These are phyloP conservation scores for Fusarium incarnatum DNA, from an alignment of 2,329 filamentous ascomycete genomes.

Conservation along the genomic window DNA sequence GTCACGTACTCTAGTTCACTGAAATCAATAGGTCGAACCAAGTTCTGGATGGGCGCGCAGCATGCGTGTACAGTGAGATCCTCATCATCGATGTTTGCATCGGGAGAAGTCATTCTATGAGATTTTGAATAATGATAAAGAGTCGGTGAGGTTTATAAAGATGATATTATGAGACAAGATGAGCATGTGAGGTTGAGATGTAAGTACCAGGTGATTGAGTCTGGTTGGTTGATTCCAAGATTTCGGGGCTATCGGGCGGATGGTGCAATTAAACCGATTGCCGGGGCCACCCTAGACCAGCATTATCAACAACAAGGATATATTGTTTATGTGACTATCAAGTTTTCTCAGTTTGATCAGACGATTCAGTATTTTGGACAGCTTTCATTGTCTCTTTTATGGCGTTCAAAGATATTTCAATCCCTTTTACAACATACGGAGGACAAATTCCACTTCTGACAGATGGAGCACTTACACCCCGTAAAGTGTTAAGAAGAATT, in stretches of 20 bases:
- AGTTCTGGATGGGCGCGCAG: constrained; percentile 54
- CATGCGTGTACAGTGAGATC: constrained; percentile 52
- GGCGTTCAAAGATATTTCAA: neutral
- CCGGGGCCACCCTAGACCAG: constrained; percentile 22
- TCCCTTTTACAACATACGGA: neutral
- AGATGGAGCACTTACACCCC: neutral
- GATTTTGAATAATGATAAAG: neutral
- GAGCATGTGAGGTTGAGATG: constrained; percentile 23
- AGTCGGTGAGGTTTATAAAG: neutral
- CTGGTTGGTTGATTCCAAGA: constrained; percentile 22
- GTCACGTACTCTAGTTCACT: constrained; percentile 54
- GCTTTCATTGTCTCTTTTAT: neutral
- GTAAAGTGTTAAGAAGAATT: too few species aligned
- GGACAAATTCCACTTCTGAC: too few species aligned
- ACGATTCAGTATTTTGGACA: neutral
- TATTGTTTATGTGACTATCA: neutral
- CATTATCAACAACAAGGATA: neutral
- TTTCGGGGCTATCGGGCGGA: constrained; percentile 28
- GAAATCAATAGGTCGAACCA: constrained; percentile 60
- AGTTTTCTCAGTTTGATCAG: neutral
- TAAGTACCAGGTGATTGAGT: constrained; percentile 9
- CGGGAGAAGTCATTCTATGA: constrained; percentile 27
- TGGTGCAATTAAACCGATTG: constrained; percentile 27
- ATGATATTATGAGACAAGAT: neutral
- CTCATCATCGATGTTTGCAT: constrained; percentile 47